A percentile compares a stretch with the other conserved stretches of the same genome.
Evolutionary conservation across 2,329 filamentous ascomycete species (phyloP).

Genomic region (Chaetoscypha palmicola): DNA sequence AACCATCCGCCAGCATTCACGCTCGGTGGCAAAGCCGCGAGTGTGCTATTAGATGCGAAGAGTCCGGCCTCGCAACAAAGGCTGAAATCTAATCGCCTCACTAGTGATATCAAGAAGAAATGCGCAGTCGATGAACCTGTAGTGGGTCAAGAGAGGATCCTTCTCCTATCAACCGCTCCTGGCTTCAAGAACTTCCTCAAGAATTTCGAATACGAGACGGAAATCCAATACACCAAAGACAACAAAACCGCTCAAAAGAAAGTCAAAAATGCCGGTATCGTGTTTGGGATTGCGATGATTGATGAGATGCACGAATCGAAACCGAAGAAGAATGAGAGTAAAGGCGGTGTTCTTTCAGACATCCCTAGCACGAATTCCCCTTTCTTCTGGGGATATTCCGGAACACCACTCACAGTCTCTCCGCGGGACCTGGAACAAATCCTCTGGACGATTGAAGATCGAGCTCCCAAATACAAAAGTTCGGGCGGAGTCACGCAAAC

Average conservation of each 20-base stretch:
- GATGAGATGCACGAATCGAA: conserved; percentile 19
- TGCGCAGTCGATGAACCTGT: background rate
- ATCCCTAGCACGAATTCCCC: conserved; percentile 11
- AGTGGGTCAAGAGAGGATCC: conserved; percentile 12
- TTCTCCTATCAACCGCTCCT: conserved; percentile 15
- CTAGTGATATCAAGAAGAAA: background rate
- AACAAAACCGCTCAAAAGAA: background rate
- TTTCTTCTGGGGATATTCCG: conserved; percentile 21
- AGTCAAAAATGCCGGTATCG: conserved; percentile 6
- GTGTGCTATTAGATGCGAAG: background rate
- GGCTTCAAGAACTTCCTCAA: conserved; percentile 10
- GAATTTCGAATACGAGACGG: conserved; percentile 3
- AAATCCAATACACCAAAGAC: background rate
- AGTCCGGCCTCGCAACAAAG: background rate
- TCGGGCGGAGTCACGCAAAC: background rate
- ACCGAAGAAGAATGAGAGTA: conserved; percentile 3
- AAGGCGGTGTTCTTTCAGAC: conserved; percentile 10
- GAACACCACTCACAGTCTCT: conserved; percentile 13
- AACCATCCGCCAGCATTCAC: conserved; percentile 7
- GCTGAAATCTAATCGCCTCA: background rate
- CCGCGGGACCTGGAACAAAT: conserved; percentile 16
- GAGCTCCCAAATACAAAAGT: conserved; percentile 1
- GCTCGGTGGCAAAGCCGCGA: background rate
- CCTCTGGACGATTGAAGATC: conserved; percentile 16
- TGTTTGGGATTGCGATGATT: conserved; percentile 21